Evolutionary conservation across 805 yeast species (phyloP).

Genomic region (Kuraishia molischiana): DNA sequence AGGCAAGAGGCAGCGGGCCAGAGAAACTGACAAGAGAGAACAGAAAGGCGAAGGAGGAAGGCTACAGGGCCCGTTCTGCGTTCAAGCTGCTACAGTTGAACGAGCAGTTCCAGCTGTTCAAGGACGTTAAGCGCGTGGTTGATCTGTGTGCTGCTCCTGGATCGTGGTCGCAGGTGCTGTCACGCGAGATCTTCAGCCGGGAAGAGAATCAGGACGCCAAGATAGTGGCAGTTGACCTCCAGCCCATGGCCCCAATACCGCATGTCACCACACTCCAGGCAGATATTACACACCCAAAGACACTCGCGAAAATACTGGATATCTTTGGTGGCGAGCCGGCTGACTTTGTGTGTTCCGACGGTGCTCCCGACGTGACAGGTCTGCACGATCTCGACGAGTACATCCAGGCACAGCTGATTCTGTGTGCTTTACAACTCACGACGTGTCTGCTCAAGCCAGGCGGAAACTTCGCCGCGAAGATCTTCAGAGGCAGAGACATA

Average conservation of each 20-base stretch:
- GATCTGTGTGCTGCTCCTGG: constrained; percentile 99
- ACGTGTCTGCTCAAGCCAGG: constrained; percentile 84
- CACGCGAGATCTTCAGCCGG: constrained; percentile 41
- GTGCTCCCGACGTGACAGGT: constrained; percentile 99
- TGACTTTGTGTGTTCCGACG: constrained; percentile 93
- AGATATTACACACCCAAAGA: constrained; percentile 93
- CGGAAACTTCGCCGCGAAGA: constrained; percentile 92
- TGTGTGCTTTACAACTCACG: constrained; percentile 86
- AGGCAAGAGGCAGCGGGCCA: too few relatives aligned
- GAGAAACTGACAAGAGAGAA: too few relatives aligned
- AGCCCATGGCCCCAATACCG: constrained; percentile 95
- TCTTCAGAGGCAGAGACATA: constrained; percentile 92
- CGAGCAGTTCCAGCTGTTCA: constrained; percentile 78
- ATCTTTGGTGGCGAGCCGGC: constrained; percentile 89
- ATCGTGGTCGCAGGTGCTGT: constrained; percentile 94
- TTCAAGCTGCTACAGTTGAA: constrained; percentile 85
- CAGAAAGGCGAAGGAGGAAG: constrained; percentile 93
- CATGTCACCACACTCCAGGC: constrained; percentile 90
- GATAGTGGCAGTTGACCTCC: constrained; percentile 91
- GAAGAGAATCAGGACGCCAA: constrained; percentile 29
- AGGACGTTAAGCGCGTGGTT: constrained; percentile 73
- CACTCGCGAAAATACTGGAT: constrained; percentile 63
- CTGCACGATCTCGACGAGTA: constrained; percentile 94
- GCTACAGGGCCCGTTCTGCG: constrained; percentile 96
- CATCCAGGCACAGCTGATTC: constrained; percentile 87